A percentile compares a stretch with the other conserved stretches of the same genome.
These are phyloP conservation scores for Cystofilobasidium ferigula DNA, from an alignment of 768 basidiomycete genomes.

Conservation along the genomic window DNA sequence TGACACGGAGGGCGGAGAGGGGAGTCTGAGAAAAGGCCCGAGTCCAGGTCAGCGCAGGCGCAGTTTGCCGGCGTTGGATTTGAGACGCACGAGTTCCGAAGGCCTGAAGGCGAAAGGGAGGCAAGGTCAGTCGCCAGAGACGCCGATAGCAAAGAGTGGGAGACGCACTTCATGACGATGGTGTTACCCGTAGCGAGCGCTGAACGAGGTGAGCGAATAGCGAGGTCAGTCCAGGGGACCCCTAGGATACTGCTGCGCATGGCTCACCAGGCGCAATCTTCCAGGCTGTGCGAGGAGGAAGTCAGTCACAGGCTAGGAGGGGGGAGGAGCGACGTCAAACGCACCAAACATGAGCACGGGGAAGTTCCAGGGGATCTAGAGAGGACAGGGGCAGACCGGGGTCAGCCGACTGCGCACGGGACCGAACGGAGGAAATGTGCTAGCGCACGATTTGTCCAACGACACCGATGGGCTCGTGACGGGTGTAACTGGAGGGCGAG, in stretches of 20 bases:
- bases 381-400: neutral
- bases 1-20: constrained; percentile 28
- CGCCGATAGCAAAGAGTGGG: constrained; percentile 7
- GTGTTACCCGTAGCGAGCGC: constrained; percentile 31
- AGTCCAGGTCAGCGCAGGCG: no score
- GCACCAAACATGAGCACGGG: constrained; percentile 28
- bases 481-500: neutral
- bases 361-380: constrained; percentile 27
- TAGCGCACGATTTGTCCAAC: constrained; percentile 21
- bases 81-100: no score
- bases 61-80: no score
- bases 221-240: neutral
- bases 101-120: no score
- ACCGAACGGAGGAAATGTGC: neutral
- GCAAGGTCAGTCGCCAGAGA: constrained; percentile 10
- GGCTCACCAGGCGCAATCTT: neutral
- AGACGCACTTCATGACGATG: constrained; percentile 30
- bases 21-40: no score
- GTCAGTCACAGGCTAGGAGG: no score
- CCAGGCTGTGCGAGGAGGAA: neutral
- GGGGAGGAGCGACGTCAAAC: neutral
- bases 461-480: constrained; percentile 22
- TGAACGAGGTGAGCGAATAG: neutral
- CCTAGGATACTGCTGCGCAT: constrained; percentile 25
- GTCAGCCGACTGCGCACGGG: neutral